Evolutionary conservation across 768 basidiomycete species (phyloP).

Genomic region (Phaeotremella fagi): DNA sequence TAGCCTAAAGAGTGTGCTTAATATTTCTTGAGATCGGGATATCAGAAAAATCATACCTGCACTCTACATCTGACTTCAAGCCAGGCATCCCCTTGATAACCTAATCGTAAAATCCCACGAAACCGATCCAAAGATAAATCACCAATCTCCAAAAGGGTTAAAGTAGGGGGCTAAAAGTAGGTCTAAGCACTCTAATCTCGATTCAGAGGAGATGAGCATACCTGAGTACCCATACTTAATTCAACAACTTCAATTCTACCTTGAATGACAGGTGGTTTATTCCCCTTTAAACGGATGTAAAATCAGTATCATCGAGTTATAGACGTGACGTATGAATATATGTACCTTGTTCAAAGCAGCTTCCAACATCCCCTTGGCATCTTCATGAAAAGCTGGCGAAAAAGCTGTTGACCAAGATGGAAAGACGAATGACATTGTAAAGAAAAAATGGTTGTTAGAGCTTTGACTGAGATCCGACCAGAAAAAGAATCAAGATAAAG

Average conservation of each 20-base stretch:
- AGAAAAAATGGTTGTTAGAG: neutral
- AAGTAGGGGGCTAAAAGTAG: constrained; percentile 73
- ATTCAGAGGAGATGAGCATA: constrained; percentile 39
- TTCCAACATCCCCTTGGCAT: constrained; percentile 95
- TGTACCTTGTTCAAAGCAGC: constrained; percentile 51
- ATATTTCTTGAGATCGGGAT: neutral
- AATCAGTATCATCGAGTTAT: neutral
- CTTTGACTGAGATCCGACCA: too few species aligned
- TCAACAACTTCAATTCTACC: constrained; percentile 97
- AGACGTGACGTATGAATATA: neutral
- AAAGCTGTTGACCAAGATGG: constrained; percentile 82
- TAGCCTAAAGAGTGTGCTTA: constrained; percentile 66
- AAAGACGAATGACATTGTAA: constrained; percentile 57
- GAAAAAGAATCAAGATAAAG: too few species aligned
- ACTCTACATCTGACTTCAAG: constrained; percentile 47
- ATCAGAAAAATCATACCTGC: constrained; percentile 10
- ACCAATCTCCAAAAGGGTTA: constrained; percentile 95
- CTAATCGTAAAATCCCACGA: constrained; percentile 90
- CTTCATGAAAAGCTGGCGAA: constrained; percentile 90
- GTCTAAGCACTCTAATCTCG: constrained; percentile 3
- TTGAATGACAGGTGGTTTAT: constrained; percentile 94
- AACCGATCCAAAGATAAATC: constrained; percentile 94
- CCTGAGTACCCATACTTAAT: constrained; percentile 97
- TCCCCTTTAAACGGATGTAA: constrained; percentile 63
- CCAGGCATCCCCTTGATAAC: constrained; percentile 85